A percentile compares a stretch with the other conserved stretches of the same genome.
Conservation (phyloP, 768 basidiomycete species). For the Rhodotorula sphaerocarpa region DNA sequence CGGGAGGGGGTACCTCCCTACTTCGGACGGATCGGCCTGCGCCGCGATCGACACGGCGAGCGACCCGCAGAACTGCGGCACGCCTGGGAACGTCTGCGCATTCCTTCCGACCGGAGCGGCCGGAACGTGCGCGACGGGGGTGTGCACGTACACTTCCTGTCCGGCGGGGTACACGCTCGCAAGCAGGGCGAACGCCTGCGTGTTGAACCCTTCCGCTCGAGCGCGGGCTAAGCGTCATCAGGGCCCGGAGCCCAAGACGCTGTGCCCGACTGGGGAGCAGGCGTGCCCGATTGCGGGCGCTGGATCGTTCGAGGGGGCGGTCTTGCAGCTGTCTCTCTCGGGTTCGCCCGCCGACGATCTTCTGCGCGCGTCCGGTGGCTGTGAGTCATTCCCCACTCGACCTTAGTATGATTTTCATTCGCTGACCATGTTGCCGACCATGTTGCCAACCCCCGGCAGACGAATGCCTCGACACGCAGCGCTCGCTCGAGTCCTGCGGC, state of each 20-base stretch:
- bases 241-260: not conserved
- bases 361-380: slow-evolving; percentile 6
- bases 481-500: slow-evolving; percentile 64
- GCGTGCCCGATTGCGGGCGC: slow-evolving; percentile 26
- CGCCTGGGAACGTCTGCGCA: not conserved
- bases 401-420: too few relatives aligned
- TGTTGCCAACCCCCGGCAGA: not conserved
- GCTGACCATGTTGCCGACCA: too few relatives aligned
- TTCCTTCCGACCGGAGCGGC: slow-evolving; percentile 2
- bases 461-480: slow-evolving; percentile 51
- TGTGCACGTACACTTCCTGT: slow-evolving; percentile 5
- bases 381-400: too few relatives aligned
- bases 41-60: not conserved
- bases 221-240: slow-evolving; percentile 21
- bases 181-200: slow-evolving; percentile 3
- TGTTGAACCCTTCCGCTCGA: not conserved
- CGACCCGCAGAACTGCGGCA: slow-evolving; percentile 21
- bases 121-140: not conserved
- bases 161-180: slow-evolving; percentile 2
- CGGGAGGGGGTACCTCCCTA: not conserved
- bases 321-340: slow-evolving; percentile 8
- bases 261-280: slow-evolving; percentile 26
- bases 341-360: not conserved
- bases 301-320: slow-evolving; percentile 1
- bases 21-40: slow-evolving; percentile 16